Conservation (phyloP, 2,329 filamentous ascomycete genomes). For the Colletotrichum lindemuthianum region DNA sequence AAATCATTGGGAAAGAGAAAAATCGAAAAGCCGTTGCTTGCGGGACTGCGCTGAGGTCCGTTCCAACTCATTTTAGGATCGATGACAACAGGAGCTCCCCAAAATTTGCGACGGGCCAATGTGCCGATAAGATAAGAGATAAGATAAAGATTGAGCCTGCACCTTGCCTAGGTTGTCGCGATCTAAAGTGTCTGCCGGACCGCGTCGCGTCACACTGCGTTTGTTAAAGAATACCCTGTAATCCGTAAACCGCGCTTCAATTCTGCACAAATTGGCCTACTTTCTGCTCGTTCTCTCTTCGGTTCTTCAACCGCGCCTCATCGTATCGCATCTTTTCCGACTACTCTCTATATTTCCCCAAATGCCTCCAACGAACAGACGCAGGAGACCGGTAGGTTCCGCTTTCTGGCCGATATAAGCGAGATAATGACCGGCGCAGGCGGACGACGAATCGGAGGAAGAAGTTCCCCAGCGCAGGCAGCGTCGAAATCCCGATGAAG, state of each 20-base stretch:
- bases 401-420: background rate
- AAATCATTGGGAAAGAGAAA: conserved; percentile 45
- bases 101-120: conserved; percentile 26
- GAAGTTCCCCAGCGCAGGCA: conserved; percentile 46
- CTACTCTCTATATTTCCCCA: no score
- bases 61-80: background rate
- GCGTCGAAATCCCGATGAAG: conserved; percentile 42
- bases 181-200: conserved; percentile 20
- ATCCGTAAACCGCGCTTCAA: no score
- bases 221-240: no score
- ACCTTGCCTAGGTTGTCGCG: no score
- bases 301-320: no score
- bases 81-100: conserved; percentile 19
- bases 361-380: conserved; percentile 45
- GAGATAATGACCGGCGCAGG: conserved; percentile 33
- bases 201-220: conserved; percentile 18
- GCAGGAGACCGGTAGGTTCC: conserved; percentile 45
- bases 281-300: background rate
- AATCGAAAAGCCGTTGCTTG: background rate
- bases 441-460: conserved; percentile 43
- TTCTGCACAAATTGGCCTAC: no score
- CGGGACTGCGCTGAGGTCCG: no score
- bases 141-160: conserved; percentile 11
- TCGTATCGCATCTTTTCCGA: no score
- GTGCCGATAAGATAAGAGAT: conserved; percentile 38